Evolutionary conservation across 2,329 filamentous ascomycete species (phyloP), one percentile per base, ranked within the genome.

Genomic region (Stagonosporopsis vannaccii): DNA sequence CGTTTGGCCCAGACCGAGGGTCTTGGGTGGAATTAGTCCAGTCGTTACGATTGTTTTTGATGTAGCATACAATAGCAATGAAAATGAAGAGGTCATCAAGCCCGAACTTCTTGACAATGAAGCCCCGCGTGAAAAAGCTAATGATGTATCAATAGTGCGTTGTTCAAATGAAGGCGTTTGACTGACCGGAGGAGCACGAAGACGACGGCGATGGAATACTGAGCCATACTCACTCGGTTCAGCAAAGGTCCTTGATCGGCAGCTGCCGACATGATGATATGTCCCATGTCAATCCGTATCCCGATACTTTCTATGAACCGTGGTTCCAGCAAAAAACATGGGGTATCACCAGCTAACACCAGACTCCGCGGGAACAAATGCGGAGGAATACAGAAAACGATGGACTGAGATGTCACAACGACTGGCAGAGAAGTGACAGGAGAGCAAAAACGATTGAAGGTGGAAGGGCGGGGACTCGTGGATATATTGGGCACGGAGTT

Each of bases 11-110:
- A 61, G 59, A 19, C 69, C 69, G 2, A 72, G 51, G 2, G 62
- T 48, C 59, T 67, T 48, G 15, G 2, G 13, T 15, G 13, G 3
- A 15, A 17, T 51, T 23, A 40, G 33, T 22, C 13, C 6, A 28
- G 12, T 8, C 9, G 15, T 6, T 4, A 13, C 3, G 2, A 15
- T 8, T n/a, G 8, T 9, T n/a, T 2, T 13, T 6, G 23, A 51
- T 51, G 30, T 19, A 58, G 42, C 59, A 20, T 43, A 66, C 65
- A 32, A 67, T 51, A 9, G 69, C 63, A n/a, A 66, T 51, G 17
- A 66, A 58, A 32, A 71, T 69, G 48, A 72, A 66, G 13, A 65
- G 49, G 20, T 71, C 69, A 35, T 72, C 67, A 0, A 67, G 39
- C 15, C 68, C 68, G 26, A 66, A 69, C 28, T 61, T 69, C 33